A percentile compares a stretch with the other conserved stretches of the same genome.
Evolutionary conservation across 176 grass and related monocot species (phyloP).

Genomic region (Cenchrus americanus): DNA sequence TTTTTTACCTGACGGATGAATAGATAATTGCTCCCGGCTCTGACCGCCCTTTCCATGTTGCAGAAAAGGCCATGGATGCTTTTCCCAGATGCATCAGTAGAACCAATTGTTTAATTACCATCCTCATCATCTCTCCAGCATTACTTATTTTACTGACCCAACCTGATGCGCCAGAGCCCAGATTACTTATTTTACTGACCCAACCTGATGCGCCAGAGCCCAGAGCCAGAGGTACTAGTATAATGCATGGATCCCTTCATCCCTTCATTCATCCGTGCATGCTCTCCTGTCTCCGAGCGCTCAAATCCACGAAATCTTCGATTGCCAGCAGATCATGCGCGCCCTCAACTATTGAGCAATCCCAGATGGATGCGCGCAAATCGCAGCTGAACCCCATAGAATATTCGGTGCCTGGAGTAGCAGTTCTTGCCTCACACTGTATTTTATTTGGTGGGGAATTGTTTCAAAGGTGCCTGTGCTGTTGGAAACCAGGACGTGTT

Average conservation of each 20-base stretch:
- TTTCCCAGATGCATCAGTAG: constrained; percentile 5
- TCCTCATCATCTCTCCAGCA: not conserved
- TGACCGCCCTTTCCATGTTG: constrained; percentile 36
- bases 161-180: constrained; percentile 32
- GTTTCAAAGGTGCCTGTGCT: constrained; percentile 6
- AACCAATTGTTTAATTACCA: not conserved
- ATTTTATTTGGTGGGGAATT: not conserved
- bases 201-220: constrained; percentile 15
- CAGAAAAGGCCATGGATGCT: constrained; percentile 38
- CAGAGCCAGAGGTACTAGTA: not conserved
- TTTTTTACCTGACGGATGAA: constrained; percentile 11
- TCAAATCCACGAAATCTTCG: constrained; percentile 45
- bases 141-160: constrained; percentile 25
- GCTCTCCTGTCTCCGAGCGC: not conserved
- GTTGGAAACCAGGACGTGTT: too few relatives aligned
- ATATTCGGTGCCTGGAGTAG: not conserved
- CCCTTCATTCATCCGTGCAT: not conserved
- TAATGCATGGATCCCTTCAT: not conserved
- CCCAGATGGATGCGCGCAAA: constrained; percentile 15
- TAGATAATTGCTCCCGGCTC: constrained; percentile 29
- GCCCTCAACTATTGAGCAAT: not conserved
- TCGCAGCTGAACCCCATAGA: constrained; percentile 1
- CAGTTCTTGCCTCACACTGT: not conserved
- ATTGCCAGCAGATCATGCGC: constrained; percentile 35
- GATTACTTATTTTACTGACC: constrained; percentile 32